Base-by-base conservation (phyloP, 345 rosid species). In the Tarenaya hassleriana region DNA sequence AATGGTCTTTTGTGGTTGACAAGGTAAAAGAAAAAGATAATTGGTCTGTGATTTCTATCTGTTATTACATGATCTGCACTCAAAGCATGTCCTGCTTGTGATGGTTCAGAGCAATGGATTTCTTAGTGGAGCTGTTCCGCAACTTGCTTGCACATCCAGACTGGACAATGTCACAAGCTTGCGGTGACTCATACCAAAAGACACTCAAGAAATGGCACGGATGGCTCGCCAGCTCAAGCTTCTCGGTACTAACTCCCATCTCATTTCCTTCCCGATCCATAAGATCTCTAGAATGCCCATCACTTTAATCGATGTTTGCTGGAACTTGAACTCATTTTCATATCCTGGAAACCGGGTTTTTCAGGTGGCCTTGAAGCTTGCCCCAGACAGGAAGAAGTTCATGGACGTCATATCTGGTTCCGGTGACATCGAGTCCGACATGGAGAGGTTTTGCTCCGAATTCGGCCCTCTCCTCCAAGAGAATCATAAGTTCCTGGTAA, bases 1-100 rank as follows among this genome's bases (percentile, higher is more conserved):
- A 88, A 81, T 58, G 96, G 95, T 56, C 90, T 92, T 67, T 95
- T 92, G 65, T 92, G 98, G 98, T 60, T 92, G 52, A 88, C 98
- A 41, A 83, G 96, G 96, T 84, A 58, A 39, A 33, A 24, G 29
- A 24, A 5, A 24, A 24, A n/a, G n/a, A n/a, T n/a, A n/a, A 24
- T 24, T 5, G 29, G 29, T 5, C 29, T 2, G 2, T 24, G 2
- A 24, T 2, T 24, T 5, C 5, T 24, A 24, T 5, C 29, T 24
- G 29, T 5, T 24, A 24, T 5, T 24, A 24, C 15, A 38, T 24
- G 29, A 24, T 24, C 20, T 24, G 5, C 2, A 5, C 2, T 24
- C 2, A 5, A 7, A 21, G 33, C 4, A 40, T 49, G 7, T 42
- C 41, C 8, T 10, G 24, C 10, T 50, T 56, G 61, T 57, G 16